phyloP scores from a whole-genome alignment of 2,329 filamentous ascomycete genomes.

The Aaosphaeria arxii region DNA sequence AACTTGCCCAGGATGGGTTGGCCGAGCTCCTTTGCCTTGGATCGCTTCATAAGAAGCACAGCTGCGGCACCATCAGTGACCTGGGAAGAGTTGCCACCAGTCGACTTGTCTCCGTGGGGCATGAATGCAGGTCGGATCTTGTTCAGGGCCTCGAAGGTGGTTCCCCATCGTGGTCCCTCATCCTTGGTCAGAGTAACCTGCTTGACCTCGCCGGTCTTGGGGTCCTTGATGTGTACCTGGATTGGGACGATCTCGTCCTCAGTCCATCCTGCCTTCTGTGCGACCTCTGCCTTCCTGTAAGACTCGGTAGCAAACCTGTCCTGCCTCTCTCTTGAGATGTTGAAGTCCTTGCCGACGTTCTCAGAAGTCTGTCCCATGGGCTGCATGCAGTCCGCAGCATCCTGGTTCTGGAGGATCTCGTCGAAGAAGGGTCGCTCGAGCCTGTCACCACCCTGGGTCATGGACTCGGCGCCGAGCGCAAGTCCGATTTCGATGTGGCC shows the following conservation, averaged over 20 bases:
- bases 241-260: conserved; percentile 94
- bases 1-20: conserved; percentile 95
- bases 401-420: conserved; percentile 69
- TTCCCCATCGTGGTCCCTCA: conserved; percentile 87
- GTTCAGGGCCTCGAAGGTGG: conserved; percentile 73
- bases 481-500: conserved; percentile 86
- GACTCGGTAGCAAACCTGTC: conserved; percentile 85
- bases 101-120: conserved; percentile 80
- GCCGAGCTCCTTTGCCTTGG: conserved; percentile 78
- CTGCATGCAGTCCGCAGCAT: conserved; percentile 82
- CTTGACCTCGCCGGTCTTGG: conserved; percentile 74
- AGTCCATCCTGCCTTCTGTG: conserved; percentile 88
- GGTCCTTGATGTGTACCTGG: conserved; percentile 75
- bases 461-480: conserved; percentile 83
- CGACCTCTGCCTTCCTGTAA: conserved; percentile 80
- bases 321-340: conserved; percentile 74
- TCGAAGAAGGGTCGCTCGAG: conserved; percentile 73
- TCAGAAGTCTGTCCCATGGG: conserved; percentile 98
- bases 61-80: conserved; percentile 93
- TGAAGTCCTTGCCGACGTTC: conserved; percentile 90
- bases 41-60: conserved; percentile 90
- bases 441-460: conserved; percentile 71
- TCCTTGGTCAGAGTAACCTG: conserved; percentile 78
- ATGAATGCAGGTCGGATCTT: conserved; percentile 92
- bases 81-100: conserved; percentile 91